Base-by-base conservation (phyloP, 139 green algal genomes). In the Chlorella sp. region DNA sequence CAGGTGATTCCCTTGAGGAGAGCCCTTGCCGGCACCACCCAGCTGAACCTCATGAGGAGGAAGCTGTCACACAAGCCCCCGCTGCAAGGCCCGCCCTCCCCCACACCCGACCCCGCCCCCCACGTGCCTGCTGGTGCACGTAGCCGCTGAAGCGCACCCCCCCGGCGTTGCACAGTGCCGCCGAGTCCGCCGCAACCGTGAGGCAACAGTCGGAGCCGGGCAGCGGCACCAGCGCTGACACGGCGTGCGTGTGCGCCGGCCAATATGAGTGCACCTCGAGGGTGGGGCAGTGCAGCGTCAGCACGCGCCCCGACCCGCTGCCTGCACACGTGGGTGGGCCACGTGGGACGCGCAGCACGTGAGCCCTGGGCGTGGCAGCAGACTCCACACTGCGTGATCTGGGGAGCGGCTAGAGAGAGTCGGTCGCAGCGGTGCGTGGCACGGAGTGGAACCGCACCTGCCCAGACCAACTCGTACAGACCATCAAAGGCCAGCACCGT, bases 221-320 rank as follows among this genome's bases (percentile, higher is more conserved):
- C 36, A 86, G 60, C 1, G 85, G 76, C 23, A 71, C 4, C 30
- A 92, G 55, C 42, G 74, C 82, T 29, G 83, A 31, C 24, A 91
- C 69, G 0, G 49, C 60, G 1, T 31, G 34, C 0, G 62, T 36
- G 51, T 86, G 82, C 24, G 79, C 83, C 1, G 55, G 62, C 42
- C 83, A 77, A 74, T 67, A 78, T 42, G 79, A 70, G 70, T 89
- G 88, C 4, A 65, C 72, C 22, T 81, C 65, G 31, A 94, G 74
- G 0, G 49, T 33, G 31, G 86, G 83, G 29, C 59, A 69, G 5
- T 73, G 55, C 35, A 83, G 5, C 24, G 84, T 78, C 59, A 70
- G 77, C 31, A 91, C 29, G 20, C 80, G 65, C 5, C 84, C 86
- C 30, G 71, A 71, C 1, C 78, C 74, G 0, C 73, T 91, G 64